Conservation (phyloP, 2,329 filamentous ascomycete genomes). For the Didymellaceae sp. region DNA sequence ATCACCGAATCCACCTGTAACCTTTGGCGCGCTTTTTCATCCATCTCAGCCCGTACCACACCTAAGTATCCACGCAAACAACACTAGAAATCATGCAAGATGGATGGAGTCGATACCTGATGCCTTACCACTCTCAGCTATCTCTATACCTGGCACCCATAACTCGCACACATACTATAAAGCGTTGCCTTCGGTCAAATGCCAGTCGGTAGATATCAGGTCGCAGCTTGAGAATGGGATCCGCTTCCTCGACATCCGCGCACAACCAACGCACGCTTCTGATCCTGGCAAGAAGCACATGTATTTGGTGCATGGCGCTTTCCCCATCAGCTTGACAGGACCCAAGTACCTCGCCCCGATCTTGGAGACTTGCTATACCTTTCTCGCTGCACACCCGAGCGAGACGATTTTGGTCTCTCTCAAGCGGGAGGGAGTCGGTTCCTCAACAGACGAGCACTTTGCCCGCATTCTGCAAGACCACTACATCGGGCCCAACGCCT, state of each 20-base stretch:
- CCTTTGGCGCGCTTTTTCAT: conserved; percentile 54
- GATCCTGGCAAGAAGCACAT: conserved; percentile 69
- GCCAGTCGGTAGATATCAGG: conserved; percentile 79
- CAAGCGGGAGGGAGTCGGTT: conserved; percentile 89
- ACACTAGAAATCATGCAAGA: conserved; percentile 64
- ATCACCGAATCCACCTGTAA: conserved; percentile 47
- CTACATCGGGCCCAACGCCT: conserved; percentile 66
- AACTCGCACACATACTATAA: conserved; percentile 87
- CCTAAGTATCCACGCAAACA: conserved; percentile 38
- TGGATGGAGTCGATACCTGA: conserved; percentile 84
- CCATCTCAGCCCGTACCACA: conserved; percentile 51
- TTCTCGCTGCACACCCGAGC: conserved; percentile 76
- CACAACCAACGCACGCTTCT: conserved; percentile 68
- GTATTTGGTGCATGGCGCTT: conserved; percentile 85
- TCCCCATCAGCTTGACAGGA: conserved; percentile 84
- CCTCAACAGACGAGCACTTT: conserved; percentile 79
- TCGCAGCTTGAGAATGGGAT: conserved; percentile 89
- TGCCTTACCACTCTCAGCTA: conserved; percentile 73
- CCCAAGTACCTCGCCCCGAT: conserved; percentile 79
- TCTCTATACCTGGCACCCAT: conserved; percentile 94
- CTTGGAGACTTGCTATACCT: conserved; percentile 72
- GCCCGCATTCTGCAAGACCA: conserved; percentile 73
- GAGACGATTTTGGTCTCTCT: conserved; percentile 87
- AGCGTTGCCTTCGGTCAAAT: conserved; percentile 90
- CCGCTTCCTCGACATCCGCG: conserved; percentile 91